A percentile compares a stretch with the other conserved stretches of the same genome.
Conservation (phyloP, 148 eudicot species). For the Persicaria maculosa region DNA sequence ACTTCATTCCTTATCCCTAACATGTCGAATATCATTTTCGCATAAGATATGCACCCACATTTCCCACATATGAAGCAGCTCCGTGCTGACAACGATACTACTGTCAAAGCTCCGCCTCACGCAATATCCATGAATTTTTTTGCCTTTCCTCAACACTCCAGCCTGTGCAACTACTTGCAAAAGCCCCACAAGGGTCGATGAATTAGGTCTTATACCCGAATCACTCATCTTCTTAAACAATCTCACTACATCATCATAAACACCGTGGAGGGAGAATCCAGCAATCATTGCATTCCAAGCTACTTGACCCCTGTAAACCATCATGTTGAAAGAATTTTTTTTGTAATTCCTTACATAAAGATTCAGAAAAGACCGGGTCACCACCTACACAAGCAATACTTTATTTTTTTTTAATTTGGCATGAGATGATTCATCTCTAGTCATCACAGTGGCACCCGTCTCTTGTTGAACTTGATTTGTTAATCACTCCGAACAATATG, state of each 20-base stretch:
- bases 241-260: constrained; percentile 32
- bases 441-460: too few species aligned
- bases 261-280: constrained; percentile 56
- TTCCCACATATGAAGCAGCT: constrained; percentile 84
- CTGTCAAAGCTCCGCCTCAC: constrained; percentile 38
- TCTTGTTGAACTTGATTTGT: too few species aligned
- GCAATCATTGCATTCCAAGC: constrained; percentile 93
- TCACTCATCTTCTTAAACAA: constrained; percentile 52
- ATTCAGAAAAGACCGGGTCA: too few species aligned
- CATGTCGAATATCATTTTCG: constrained; percentile 42
- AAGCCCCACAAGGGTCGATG: constrained; percentile 59
- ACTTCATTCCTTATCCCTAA: constrained; percentile 64
- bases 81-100: constrained; percentile 70
- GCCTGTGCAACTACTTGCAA: constrained; percentile 58
- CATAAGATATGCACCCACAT: constrained; percentile 45
- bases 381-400: too few species aligned
- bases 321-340: too few species aligned
- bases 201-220: constrained; percentile 50
- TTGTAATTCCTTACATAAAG: too few species aligned
- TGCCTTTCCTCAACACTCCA: constrained; percentile 39
- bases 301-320: constrained; percentile 64
- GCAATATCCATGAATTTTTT: constrained; percentile 59
- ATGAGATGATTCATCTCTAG: too few species aligned
- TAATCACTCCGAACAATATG: too few species aligned
- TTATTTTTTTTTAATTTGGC: too few species aligned